Evolutionary conservation across 768 basidiomycete genomes (phyloP).

Genomic region (Hericium rajendrae): DNA sequence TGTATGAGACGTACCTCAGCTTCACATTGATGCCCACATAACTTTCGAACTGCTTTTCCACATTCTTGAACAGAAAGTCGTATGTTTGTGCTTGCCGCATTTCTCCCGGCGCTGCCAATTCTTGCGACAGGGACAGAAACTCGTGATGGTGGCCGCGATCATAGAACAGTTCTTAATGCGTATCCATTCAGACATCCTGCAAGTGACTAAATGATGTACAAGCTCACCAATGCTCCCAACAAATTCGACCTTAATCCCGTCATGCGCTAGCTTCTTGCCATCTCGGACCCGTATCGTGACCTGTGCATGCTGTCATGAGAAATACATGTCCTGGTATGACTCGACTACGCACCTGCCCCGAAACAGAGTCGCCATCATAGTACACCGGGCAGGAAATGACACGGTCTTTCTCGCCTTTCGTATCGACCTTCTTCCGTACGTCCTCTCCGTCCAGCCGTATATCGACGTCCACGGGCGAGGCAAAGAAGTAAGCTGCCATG

Average conservation of each 20-base stretch:
- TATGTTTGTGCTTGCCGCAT: constrained; percentile 94
- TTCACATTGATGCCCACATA: constrained; percentile 99
- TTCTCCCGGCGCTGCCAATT: constrained; percentile 92
- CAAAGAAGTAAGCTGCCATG: constrained; percentile 90
- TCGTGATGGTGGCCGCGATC: constrained; percentile 98
- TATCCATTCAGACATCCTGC: too few species aligned
- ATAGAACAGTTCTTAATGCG: constrained; percentile 71
- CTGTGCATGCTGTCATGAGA: constrained; percentile 27
- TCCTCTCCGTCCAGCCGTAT: constrained; percentile 85
- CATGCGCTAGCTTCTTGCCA: constrained; percentile 73
- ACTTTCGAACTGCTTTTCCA: constrained; percentile 98
- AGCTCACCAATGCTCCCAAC: constrained; percentile 85
- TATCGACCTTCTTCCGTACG: constrained; percentile 77
- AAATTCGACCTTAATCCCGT: constrained; percentile 97
- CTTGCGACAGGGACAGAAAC: constrained; percentile 91
- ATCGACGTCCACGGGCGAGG: constrained; percentile 85
- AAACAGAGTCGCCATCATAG: constrained; percentile 90
- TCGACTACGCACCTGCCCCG: constrained; percentile 58
- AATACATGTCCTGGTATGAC: background rate
- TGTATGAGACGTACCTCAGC: constrained; percentile 54
- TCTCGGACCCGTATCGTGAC: constrained; percentile 84
- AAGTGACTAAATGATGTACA: background rate
- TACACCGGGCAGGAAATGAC: constrained; percentile 81
- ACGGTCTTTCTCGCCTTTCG: constrained; percentile 85
- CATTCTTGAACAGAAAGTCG: constrained; percentile 97